A percentile compares a stretch with the other conserved stretches of the same genome.
phyloP scores from a whole-genome alignment of 1,139 yeast genomes.

The Kodamaea plutei region DNA sequence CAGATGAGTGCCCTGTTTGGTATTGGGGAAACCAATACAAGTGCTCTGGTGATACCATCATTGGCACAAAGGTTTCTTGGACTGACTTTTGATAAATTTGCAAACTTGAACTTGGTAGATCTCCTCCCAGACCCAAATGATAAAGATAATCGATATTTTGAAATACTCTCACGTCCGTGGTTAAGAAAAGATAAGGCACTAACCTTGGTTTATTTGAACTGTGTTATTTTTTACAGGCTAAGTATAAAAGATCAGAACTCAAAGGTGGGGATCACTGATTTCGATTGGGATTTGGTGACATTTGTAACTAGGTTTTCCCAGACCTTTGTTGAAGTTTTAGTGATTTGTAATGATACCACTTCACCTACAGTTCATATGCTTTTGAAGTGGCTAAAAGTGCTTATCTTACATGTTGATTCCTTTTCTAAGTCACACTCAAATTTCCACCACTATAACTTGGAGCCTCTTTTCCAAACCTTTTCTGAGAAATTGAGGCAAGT shows the following conservation, averaged over 20 bases:
- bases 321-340: conserved; percentile 14
- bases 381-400: conserved; percentile 20
- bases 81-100: conserved; percentile 9
- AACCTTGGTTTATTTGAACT: conserved; percentile 9
- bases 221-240: conserved; percentile 10
- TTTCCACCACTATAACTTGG: conserved; percentile 3
- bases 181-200: conserved; percentile 11
- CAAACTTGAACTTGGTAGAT: conserved; percentile 3
- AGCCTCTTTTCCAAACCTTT: conserved; percentile 7
- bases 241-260: conserved; percentile 1
- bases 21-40: too few relatives aligned
- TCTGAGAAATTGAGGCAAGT: conserved; percentile 7
- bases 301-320: conserved; percentile 11
- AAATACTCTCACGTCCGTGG: conserved; percentile 7
- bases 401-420: conserved; percentile 16
- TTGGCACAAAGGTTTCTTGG: conserved; percentile 10
- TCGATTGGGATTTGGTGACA: conserved; percentile 16
- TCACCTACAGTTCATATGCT: conserved; percentile 18
- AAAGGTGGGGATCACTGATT: conserved; percentile 6
- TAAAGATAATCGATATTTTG: conserved; percentile 6
- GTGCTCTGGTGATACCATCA: conserved; percentile 5
- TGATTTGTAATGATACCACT: conserved; percentile 7
- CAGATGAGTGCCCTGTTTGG: too few relatives aligned
- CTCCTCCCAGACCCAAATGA: conserved; percentile 7
- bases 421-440: conserved; percentile 6